phyloP scores from a whole-genome alignment of 2,329 filamentous ascomycete genomes.

The Tolypocladium inflatum region DNA sequence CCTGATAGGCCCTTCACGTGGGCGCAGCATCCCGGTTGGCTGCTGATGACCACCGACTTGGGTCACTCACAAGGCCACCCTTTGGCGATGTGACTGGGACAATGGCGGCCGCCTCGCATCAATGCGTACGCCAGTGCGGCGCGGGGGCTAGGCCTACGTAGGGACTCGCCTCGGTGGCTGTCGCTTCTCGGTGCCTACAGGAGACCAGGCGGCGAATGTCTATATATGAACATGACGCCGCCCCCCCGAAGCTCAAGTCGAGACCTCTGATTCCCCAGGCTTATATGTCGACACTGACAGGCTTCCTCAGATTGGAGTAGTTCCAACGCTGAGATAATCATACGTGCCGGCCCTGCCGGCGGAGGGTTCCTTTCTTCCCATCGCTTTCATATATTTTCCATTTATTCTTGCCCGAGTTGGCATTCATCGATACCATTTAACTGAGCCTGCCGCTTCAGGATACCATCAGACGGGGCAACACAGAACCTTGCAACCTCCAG shows the following conservation, averaged over 20 bases:
- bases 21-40: slow-evolving; percentile 9
- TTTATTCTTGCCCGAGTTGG: background rate
- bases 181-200: background rate
- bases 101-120: slow-evolving; percentile 1
- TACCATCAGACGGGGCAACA: background rate
- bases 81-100: slow-evolving; percentile 1
- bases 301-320: slow-evolving; percentile 1
- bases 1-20: slow-evolving; percentile 12
- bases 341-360: slow-evolving; percentile 3
- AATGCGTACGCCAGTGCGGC: background rate
- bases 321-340: slow-evolving; percentile 1
- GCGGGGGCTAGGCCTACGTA: background rate
- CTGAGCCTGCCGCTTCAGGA: background rate
- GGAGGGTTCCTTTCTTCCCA: background rate
- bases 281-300: background rate
- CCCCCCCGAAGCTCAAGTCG: background rate
- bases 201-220: background rate
- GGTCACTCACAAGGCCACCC: slow-evolving; percentile 14
- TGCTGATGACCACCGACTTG: slow-evolving; percentile 13
- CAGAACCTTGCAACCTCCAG: background rate
- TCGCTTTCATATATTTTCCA: background rate
- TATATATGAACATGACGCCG: slow-evolving; percentile 1
- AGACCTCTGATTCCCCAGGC: background rate
- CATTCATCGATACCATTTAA: background rate
- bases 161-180: background rate